Conservation (phyloP, 2,329 filamentous ascomycete species). For the Cladorrhinum sp. region DNA sequence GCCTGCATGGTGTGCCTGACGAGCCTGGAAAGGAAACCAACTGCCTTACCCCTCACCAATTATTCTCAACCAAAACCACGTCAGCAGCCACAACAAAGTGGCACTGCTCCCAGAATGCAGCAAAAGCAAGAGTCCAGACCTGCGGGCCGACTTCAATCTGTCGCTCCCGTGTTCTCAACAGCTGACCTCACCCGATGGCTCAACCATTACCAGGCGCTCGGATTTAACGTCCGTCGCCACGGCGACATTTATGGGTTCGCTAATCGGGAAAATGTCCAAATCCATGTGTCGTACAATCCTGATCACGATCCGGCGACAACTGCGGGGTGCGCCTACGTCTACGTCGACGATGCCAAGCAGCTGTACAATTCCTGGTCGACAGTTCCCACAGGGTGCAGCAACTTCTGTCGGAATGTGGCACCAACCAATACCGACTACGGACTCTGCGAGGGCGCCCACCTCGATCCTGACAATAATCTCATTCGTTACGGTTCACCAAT, state of each 20-base stretch:
- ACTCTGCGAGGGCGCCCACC: constrained; percentile 8
- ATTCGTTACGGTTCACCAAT: constrained; percentile 10
- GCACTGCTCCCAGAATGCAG: too few relatives aligned
- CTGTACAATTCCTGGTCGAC: constrained; percentile 2
- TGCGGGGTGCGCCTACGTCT: constrained; percentile 9
- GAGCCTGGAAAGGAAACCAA: too few relatives aligned
- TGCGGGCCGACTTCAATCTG: too few relatives aligned
- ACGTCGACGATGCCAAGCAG: constrained; percentile 4
- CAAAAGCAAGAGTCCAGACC: too few relatives aligned
- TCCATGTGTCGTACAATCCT: constrained; percentile 1
- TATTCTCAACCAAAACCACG: too few relatives aligned
- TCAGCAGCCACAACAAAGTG: too few relatives aligned
- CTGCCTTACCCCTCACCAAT: too few relatives aligned
- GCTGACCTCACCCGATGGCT: constrained; percentile 5
- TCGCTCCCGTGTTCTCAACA: constrained; percentile 2
- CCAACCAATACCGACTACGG: constrained; percentile 5
- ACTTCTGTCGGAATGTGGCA: not conserved
- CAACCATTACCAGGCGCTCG: constrained; percentile 2
- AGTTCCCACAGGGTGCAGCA: too few relatives aligned
- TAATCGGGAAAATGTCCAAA: not conserved
- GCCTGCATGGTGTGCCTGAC: too few relatives aligned
- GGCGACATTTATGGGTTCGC: constrained; percentile 4
- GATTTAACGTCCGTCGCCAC: constrained; percentile 4
- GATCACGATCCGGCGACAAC: constrained; percentile 7
- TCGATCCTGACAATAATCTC: constrained; percentile 8